A percentile compares a stretch with the other conserved stretches of the same genome.
Conservation (phyloP, 1,284 basidiomycete species). For the Tremellales sp. region DNA sequence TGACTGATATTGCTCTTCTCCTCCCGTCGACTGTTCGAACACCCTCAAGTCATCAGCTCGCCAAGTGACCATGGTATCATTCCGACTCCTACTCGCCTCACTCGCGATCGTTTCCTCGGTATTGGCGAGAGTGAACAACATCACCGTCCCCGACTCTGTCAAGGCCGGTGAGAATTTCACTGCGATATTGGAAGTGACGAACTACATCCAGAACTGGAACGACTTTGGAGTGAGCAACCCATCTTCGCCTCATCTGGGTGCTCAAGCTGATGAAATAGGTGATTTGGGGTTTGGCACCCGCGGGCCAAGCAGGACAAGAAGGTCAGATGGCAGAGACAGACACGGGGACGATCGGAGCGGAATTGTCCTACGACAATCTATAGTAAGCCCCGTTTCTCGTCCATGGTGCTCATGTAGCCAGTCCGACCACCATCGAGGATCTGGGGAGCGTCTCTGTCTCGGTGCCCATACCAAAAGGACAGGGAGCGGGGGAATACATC, state of each 20-base stretch:
- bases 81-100: conserved; percentile 1
- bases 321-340: conserved; percentile 19
- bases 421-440: too few relatives aligned
- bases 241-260: not conserved
- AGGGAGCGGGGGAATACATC: conserved; percentile 14
- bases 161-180: conserved; percentile 17
- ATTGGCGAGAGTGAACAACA: not conserved
- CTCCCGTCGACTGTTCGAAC: too few relatives aligned
- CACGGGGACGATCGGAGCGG: too few relatives aligned
- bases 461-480: not conserved
- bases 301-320: conserved; percentile 5
- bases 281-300: conserved; percentile 14
- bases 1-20: too few relatives aligned
- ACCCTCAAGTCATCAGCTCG: too few relatives aligned
- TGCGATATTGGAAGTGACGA: conserved; percentile 3
- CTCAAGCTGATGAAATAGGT: conserved; percentile 3
- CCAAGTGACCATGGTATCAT: not conserved
- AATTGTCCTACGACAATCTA: conserved; percentile 18
- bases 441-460: not conserved
- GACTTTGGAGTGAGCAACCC: conserved; percentile 21
- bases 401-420: not conserved
- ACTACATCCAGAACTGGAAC: conserved; percentile 25
- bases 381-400: conserved; percentile 14
- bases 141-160: conserved; percentile 14
- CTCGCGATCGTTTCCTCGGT: conserved; percentile 1